These are phyloP conservation scores for Diaporthe citrichinensis DNA, from an alignment of 2,329 filamentous ascomycete species.

Conservation along the genomic window DNA sequence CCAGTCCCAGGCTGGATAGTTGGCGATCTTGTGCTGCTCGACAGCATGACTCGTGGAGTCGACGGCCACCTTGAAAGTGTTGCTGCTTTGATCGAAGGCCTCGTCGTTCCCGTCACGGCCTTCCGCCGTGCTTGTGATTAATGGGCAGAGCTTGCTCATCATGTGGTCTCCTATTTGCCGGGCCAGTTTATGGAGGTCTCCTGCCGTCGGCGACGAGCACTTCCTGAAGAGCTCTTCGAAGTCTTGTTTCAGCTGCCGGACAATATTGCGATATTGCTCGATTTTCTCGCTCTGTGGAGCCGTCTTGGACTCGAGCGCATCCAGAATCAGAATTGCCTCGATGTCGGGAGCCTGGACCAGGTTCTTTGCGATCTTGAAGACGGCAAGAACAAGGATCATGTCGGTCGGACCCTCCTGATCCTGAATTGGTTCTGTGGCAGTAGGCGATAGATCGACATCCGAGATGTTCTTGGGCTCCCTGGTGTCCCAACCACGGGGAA, in stretches of 20 bases:
- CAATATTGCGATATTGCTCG: slow-evolving; percentile 57
- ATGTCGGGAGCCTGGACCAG: slow-evolving; percentile 63
- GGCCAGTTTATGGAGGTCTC: slow-evolving; percentile 66
- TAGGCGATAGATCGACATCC: slow-evolving; percentile 70
- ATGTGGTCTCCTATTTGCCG: slow-evolving; percentile 62
- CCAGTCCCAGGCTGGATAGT: slow-evolving; percentile 67
- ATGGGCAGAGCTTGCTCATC: slow-evolving; percentile 62
- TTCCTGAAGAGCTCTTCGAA: slow-evolving; percentile 62
- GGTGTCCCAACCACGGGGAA: slow-evolving; percentile 69
- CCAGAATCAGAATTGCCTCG: slow-evolving; percentile 64
- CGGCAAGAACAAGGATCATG: slow-evolving; percentile 70
- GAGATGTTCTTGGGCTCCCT: slow-evolving; percentile 70
- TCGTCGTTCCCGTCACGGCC: slow-evolving; percentile 66
- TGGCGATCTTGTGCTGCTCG: slow-evolving; percentile 58
- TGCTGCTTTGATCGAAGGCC: slow-evolving; percentile 64
- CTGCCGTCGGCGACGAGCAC: slow-evolving; percentile 66
- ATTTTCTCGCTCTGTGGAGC: slow-evolving; percentile 52
- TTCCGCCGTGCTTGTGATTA: slow-evolving; percentile 62
- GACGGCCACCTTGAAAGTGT: slow-evolving; percentile 69
- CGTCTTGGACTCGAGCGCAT: slow-evolving; percentile 51
- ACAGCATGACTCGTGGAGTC: slow-evolving; percentile 63
- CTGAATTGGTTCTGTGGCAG: slow-evolving; percentile 64
- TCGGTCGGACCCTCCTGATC: slow-evolving; percentile 71
- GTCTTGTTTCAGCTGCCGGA: slow-evolving; percentile 59
- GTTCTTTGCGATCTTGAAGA: slow-evolving; percentile 65